These are phyloP conservation scores for Amanita molliuscula DNA, from an alignment of 768 basidiomycete species.

Conservation along the genomic window DNA sequence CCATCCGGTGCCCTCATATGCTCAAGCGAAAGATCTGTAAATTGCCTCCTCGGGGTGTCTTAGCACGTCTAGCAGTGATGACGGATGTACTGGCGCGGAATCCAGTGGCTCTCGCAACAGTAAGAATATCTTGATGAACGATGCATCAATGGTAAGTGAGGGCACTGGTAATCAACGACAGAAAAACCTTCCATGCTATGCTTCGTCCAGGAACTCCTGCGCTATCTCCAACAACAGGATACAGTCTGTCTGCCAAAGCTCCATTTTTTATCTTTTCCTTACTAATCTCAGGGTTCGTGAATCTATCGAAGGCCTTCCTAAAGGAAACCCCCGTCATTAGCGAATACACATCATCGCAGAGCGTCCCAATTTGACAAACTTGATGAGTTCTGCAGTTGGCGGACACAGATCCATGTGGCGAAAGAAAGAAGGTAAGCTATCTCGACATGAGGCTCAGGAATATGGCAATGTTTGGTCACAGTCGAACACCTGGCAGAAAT, in stretches of 20 bases:
- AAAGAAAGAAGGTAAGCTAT: background rate
- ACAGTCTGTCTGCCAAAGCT: constrained; percentile 50
- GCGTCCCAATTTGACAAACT: constrained; percentile 10
- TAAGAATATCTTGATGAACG: constrained; percentile 4
- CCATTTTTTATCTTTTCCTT: constrained; percentile 61
- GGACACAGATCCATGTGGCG: background rate
- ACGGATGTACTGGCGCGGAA: constrained; percentile 2
- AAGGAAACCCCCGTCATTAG: constrained; percentile 5
- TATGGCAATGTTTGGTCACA: background rate
- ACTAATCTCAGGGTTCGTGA: constrained; percentile 43
- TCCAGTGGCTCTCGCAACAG: constrained; percentile 1
- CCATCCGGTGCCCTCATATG: constrained; percentile 83
- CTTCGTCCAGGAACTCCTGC: constrained; percentile 63
- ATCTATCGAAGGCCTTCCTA: constrained; percentile 31
- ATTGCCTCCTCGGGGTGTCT: constrained; percentile 44
- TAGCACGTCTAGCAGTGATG: constrained; percentile 25
- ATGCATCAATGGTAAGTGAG: background rate
- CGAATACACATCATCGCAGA: background rate
- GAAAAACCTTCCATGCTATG: constrained; percentile 72
- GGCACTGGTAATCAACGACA: background rate
- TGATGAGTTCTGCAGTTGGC: constrained; percentile 8
- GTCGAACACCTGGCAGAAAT: background rate
- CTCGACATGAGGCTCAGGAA: background rate
- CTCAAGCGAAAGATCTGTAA: constrained; percentile 46
- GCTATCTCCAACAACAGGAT: constrained; percentile 27